Conservation (phyloP, 345 rosid genomes). For the Hypericum androsaemum region DNA sequence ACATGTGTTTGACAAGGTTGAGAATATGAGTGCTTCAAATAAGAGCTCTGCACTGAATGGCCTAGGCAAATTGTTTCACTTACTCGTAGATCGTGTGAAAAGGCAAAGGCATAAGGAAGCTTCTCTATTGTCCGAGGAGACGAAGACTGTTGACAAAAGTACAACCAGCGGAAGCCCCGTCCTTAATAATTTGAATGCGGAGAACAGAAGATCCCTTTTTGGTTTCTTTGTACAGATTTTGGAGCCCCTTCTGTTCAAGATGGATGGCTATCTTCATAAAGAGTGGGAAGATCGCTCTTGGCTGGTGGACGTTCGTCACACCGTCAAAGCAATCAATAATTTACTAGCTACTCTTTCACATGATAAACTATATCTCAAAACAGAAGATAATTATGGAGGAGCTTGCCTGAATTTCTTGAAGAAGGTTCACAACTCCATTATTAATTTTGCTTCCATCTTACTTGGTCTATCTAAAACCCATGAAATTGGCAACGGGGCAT, state of each 20-base stretch:
- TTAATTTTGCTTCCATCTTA: constrained; percentile 40
- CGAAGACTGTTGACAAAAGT: constrained; percentile 16
- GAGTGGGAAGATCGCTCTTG: constrained; percentile 27
- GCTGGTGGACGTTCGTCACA: constrained; percentile 36
- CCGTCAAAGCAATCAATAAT: constrained; percentile 44
- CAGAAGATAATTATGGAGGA: constrained; percentile 75
- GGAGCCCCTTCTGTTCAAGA: constrained; percentile 63
- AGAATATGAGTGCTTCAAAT: constrained; percentile 36
- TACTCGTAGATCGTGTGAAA: constrained; percentile 52
- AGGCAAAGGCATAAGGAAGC: constrained; percentile 36
- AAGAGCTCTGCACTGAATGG: constrained; percentile 36
- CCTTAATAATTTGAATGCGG: constrained; percentile 40
- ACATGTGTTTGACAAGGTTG: constrained; percentile 59
- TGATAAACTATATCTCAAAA: constrained; percentile 50
- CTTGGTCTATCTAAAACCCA: constrained; percentile 22
- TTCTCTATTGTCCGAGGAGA: constrained; percentile 30
- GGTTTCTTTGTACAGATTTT: constrained; percentile 70
- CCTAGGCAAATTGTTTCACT: constrained; percentile 48
- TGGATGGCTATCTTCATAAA: constrained; percentile 35
- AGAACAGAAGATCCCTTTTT: constrained; percentile 58
- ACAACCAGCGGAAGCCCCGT: constrained; percentile 13
- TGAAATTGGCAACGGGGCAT: constrained; percentile 18
- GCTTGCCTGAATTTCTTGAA: constrained; percentile 61
- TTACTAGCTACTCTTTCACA: constrained; percentile 40
- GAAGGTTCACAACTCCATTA: constrained; percentile 38